Conservation (phyloP, 495 filamentous ascomycete species). For the Tuber microsphaerosporum region DNA sequence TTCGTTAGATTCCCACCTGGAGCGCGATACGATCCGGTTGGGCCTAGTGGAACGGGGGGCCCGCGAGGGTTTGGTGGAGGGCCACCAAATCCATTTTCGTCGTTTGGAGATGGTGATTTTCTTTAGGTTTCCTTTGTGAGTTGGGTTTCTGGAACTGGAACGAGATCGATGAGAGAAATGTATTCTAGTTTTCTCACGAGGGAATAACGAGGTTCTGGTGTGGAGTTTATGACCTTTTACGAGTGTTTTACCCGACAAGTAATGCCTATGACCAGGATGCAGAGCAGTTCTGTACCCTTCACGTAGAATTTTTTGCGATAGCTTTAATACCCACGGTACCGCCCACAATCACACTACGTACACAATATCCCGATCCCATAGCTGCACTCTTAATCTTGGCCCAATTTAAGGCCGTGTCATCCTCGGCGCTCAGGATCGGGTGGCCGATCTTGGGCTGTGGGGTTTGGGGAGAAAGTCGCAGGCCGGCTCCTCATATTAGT, state of each 20-base stretch:
- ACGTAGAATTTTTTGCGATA: background rate
- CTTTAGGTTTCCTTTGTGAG: slow-evolving; percentile 45
- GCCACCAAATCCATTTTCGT: slow-evolving; percentile 47
- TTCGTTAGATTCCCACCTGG: slow-evolving; percentile 51
- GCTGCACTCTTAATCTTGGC: background rate
- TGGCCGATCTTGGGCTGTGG: background rate
- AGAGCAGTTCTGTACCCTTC: background rate
- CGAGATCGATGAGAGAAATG: background rate
- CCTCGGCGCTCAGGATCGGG: background rate
- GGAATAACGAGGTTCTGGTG: background rate
- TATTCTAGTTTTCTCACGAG: background rate
- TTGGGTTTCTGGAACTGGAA: background rate
- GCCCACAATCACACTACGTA: background rate
- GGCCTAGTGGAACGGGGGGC: slow-evolving; percentile 49
- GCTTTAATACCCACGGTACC: background rate
- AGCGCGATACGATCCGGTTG: slow-evolving; percentile 71
- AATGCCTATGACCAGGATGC: background rate
- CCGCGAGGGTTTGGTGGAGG: slow-evolving; percentile 47
- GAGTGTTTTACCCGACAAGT: background rate
- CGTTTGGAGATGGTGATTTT: slow-evolving; percentile 62
- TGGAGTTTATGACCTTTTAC: background rate
- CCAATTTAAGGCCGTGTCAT: background rate
- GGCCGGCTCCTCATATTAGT: background rate
- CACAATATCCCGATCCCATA: background rate
- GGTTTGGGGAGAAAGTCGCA: background rate